These are phyloP conservation scores for Suhomyces guaymorum DNA, from an alignment of 1,139 yeast genomes.

Conservation along the genomic window DNA sequence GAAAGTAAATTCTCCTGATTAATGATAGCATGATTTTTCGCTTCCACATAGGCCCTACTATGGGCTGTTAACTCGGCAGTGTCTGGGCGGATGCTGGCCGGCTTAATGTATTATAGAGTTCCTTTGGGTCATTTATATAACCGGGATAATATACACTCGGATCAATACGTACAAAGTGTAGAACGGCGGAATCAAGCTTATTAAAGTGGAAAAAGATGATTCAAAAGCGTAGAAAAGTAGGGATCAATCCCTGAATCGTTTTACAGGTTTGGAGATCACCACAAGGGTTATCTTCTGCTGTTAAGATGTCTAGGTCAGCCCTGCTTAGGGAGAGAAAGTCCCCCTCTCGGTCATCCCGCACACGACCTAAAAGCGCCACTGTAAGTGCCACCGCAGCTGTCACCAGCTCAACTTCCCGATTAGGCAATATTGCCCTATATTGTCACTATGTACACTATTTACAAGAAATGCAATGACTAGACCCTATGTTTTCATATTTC, in stretches of 20 bases:
- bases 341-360: no score
- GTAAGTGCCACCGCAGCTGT: no score
- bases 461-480: not conserved
- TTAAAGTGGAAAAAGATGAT: no score
- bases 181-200: no score
- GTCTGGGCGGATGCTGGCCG: slow-evolving; percentile 3
- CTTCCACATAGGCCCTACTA: slow-evolving; percentile 1
- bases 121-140: slow-evolving; percentile 10
- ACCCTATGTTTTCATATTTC: no score
- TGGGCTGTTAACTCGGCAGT: slow-evolving; percentile 6
- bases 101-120: slow-evolving; percentile 14
- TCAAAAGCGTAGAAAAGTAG: no score
- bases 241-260: no score
- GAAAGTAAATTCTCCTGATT: slow-evolving; percentile 60
- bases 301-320: no score
- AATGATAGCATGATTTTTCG: slow-evolving; percentile 11
- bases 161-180: slow-evolving; percentile 4
- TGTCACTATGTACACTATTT: slow-evolving; percentile 6
- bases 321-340: no score
- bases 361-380: not conserved
- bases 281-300: no score
- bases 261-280: no score
- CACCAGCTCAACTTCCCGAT: not conserved
- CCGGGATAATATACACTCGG: slow-evolving; percentile 8
- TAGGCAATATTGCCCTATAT: slow-evolving; percentile 1